Conservation (phyloP, 2,329 filamentous ascomycete species). For the Trichoderma sp. region DNA sequence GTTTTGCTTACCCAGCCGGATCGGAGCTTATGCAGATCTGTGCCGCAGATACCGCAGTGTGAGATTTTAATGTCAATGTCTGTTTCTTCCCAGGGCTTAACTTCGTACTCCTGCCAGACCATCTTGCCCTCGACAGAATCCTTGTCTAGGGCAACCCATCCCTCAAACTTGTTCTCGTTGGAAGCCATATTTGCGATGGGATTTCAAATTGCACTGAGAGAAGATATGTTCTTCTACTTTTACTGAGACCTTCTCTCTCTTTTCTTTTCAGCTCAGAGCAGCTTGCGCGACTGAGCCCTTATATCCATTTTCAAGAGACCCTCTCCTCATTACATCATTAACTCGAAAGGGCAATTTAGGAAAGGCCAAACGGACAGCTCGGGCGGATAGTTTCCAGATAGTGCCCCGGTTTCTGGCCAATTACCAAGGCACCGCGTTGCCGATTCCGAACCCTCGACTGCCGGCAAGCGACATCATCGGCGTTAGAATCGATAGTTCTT, state of each 20-base stretch:
- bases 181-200: neutral
- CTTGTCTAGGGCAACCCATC: constrained; percentile 6
- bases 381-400: neutral
- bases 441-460: neutral
- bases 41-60: constrained; percentile 13
- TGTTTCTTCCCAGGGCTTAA: constrained; percentile 14
- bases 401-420: neutral
- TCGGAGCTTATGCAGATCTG: constrained; percentile 14
- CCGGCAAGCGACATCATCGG: neutral
- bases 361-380: neutral
- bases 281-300: neutral
- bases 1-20: constrained; percentile 12
- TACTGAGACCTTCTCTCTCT: neutral
- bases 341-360: neutral
- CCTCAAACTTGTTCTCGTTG: constrained; percentile 4
- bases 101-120: constrained; percentile 8
- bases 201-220: neutral
- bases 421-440: neutral
- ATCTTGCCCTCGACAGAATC: neutral
- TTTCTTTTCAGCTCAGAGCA: neutral
- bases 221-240: neutral
- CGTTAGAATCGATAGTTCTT: constrained; percentile 5
- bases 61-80: constrained; percentile 18
- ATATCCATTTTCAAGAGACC: neutral
- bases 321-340: neutral